Evolutionary conservation across 257 asterid species (phyloP).

Genomic region (Mitragyna speciosa): DNA sequence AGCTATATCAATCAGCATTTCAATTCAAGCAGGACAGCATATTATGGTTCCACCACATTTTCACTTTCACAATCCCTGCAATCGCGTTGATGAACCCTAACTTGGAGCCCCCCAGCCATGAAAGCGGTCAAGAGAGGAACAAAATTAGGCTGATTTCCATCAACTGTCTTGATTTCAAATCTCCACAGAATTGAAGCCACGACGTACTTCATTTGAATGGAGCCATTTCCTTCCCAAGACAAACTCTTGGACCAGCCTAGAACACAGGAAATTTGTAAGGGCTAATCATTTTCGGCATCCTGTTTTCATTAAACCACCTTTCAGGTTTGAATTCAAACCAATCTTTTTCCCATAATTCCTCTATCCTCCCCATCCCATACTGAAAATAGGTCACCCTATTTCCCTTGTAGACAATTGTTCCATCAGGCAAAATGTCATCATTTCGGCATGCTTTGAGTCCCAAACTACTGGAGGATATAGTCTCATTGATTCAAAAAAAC

Average conservation of each 20-base stretch:
- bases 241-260: constrained; percentile 75
- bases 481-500: too few species aligned
- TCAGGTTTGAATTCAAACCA: constrained; percentile 51
- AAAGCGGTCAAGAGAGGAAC: constrained; percentile 77
- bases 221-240: constrained; percentile 72
- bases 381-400: constrained; percentile 71
- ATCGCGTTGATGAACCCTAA: constrained; percentile 39
- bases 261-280: constrained; percentile 61
- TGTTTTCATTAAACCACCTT: constrained; percentile 27
- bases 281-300: too few species aligned
- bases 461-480: too few species aligned
- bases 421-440: too few species aligned
- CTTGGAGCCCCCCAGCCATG: constrained; percentile 71
- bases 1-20: background rate
- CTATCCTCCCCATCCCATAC: constrained; percentile 78
- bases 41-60: background rate
- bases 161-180: constrained; percentile 47
- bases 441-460: too few species aligned
- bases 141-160: constrained; percentile 37
- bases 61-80: background rate
- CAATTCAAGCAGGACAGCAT: background rate
- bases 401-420: constrained; percentile 25
- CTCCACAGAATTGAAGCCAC: constrained; percentile 49
- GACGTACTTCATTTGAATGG: constrained; percentile 63
- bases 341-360: constrained; percentile 64